Evolutionary conservation across 2,329 filamentous ascomycete genomes (phyloP).

Genomic region (Neurospora sp.): DNA sequence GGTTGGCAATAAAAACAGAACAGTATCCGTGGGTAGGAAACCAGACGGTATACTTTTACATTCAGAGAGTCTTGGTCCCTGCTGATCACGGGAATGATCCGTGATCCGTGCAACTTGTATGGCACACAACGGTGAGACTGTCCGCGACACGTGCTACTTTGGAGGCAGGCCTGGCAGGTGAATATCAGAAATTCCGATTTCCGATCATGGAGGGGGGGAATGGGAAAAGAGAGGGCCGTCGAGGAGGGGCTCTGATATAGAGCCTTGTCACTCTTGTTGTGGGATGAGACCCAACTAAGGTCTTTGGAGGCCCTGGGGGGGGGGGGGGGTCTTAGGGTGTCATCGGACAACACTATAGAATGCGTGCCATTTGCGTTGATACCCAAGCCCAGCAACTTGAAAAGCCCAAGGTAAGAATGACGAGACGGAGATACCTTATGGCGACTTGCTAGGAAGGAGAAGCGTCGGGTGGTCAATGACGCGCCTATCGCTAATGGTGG

Average conservation of each 20-base stretch:
- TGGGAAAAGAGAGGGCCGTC: not conserved
- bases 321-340: not conserved
- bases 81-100: not conserved
- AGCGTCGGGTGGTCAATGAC: not conserved
- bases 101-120: not conserved
- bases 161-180: not conserved
- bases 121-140: not conserved
- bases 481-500: not conserved
- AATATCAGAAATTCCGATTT: not conserved
- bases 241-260: not conserved
- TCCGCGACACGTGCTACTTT: not conserved
- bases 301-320: not conserved
- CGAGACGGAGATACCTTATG: not conserved
- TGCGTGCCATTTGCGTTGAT: not conserved
- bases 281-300: not conserved
- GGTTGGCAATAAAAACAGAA: not conserved
- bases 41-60: not conserved
- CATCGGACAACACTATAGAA: not conserved
- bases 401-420: not conserved
- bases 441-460: not conserved
- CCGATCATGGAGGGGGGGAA: not conserved
- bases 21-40: not conserved
- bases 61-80: not conserved
- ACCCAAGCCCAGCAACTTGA: not conserved
- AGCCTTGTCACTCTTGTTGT: not conserved